Conservation (phyloP, 345 rosid genomes). For the Eucalyptus lansdowneana region DNA sequence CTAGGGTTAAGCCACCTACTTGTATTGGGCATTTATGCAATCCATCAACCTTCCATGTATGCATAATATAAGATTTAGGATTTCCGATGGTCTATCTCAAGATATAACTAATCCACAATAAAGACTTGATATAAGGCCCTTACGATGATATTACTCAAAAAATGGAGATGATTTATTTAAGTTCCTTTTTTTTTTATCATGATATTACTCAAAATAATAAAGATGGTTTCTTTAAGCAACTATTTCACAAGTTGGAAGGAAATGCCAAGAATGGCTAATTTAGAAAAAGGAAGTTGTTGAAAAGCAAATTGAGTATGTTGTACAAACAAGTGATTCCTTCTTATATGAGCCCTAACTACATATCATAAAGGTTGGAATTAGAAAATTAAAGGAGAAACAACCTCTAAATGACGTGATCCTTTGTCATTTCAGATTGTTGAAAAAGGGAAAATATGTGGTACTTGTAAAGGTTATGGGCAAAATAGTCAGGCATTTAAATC, state of each 20-base stretch:
- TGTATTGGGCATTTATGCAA: accelerated
- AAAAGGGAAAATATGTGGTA: too few species aligned
- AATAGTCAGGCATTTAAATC: too few species aligned
- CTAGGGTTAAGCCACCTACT: neutral
- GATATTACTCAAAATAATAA: neutral
- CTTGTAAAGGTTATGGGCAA: too few species aligned
- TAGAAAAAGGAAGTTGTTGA: neutral
- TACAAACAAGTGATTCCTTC: neutral
- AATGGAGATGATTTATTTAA: neutral
- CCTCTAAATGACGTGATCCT: too few species aligned
- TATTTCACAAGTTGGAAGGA: neutral
- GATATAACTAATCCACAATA: neutral
- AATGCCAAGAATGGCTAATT: accelerated
- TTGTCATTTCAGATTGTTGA: too few species aligned
- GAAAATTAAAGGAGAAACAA: neutral
- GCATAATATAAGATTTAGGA: neutral
- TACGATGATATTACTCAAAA: neutral
- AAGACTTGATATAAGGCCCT: neutral
- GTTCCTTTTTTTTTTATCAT: neutral
- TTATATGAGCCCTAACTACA: neutral
- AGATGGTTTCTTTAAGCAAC: neutral
- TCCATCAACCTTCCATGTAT: neutral
- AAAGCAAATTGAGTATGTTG: neutral
- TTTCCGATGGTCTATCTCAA: neutral
- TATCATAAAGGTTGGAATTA: neutral